These are phyloP conservation scores for Dactylorhiza incarnata DNA, from an alignment of 106 monocot genomes.

Conservation along the genomic window DNA sequence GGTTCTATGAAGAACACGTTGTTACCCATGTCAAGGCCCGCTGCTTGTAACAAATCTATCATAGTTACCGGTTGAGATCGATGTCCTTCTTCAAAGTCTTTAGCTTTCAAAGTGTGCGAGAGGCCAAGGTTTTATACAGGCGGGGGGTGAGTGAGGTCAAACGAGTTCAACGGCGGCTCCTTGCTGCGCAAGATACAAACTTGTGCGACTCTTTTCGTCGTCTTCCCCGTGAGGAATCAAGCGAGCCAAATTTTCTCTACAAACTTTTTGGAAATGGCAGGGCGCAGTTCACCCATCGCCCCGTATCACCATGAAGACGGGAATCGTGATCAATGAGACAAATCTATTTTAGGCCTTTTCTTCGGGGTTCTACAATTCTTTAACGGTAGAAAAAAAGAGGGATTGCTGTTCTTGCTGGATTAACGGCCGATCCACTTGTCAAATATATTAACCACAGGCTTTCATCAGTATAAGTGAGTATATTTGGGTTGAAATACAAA, in stretches of 20 bases:
- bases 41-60: background rate
- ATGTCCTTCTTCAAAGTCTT: background rate
- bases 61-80: background rate
- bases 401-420: too few species aligned
- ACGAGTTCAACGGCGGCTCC: background rate
- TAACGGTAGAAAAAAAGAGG: too few species aligned
- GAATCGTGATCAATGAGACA: background rate
- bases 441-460: too few species aligned
- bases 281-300: too few species aligned
- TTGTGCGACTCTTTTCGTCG: background rate
- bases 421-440: too few species aligned
- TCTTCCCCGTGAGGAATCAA: background rate
- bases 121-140: background rate
- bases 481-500: too few species aligned
- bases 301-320: too few species aligned
- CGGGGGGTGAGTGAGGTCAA: background rate
- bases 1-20: constrained; percentile 22
- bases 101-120: too few species aligned
- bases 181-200: background rate
- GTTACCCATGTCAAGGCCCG: background rate
- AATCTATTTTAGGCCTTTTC: background rate
- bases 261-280: background rate
- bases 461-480: too few species aligned
- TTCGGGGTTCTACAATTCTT: background rate
- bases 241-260: background rate